A percentile compares a stretch with the other conserved stretches of the same genome.
Conservation (phyloP, 1,284 basidiomycete genomes). For the Caloboletus inedulis region DNA sequence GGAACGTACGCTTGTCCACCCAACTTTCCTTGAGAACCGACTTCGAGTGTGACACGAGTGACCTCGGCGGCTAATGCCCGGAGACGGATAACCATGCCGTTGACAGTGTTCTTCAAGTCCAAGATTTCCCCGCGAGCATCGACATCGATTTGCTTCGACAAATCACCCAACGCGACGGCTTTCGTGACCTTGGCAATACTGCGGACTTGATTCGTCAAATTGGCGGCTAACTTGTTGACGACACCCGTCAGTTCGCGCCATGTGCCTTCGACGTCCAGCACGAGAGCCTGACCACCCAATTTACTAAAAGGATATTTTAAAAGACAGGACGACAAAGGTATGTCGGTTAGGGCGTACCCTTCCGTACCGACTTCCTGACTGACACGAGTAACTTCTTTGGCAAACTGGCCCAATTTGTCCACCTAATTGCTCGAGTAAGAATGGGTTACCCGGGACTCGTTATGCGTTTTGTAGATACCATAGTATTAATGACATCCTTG, state of each 20-base stretch:
- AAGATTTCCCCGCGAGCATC: constrained; percentile 96
- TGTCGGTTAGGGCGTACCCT: constrained; percentile 47
- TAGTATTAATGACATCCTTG: constrained; percentile 97
- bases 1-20: constrained; percentile 91
- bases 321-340: constrained; percentile 9
- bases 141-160: constrained; percentile 95
- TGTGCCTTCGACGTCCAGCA: constrained; percentile 90
- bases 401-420: constrained; percentile 78
- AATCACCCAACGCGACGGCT: constrained; percentile 93
- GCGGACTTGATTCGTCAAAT: constrained; percentile 92
- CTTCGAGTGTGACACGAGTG: constrained; percentile 92
- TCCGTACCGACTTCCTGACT: constrained; percentile 92
- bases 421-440: constrained; percentile 40
- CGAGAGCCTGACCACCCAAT: constrained; percentile 89
- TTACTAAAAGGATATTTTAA: constrained; percentile 46
- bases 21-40: constrained; percentile 87
- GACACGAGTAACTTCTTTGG: constrained; percentile 82
- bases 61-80: constrained; percentile 93
- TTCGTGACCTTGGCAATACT: constrained; percentile 97
- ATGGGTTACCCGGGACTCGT: constrained; percentile 7
- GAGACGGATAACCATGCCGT: constrained; percentile 93
- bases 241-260: constrained; percentile 89
- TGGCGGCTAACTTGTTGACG: constrained; percentile 91
- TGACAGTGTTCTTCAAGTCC: constrained; percentile 97
- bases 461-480: constrained; percentile 54